A percentile compares a stretch with the other conserved stretches of the same genome.
Evolutionary conservation across 768 basidiomycete genomes (phyloP).

Genomic region (Pisolithus marmoratus): DNA sequence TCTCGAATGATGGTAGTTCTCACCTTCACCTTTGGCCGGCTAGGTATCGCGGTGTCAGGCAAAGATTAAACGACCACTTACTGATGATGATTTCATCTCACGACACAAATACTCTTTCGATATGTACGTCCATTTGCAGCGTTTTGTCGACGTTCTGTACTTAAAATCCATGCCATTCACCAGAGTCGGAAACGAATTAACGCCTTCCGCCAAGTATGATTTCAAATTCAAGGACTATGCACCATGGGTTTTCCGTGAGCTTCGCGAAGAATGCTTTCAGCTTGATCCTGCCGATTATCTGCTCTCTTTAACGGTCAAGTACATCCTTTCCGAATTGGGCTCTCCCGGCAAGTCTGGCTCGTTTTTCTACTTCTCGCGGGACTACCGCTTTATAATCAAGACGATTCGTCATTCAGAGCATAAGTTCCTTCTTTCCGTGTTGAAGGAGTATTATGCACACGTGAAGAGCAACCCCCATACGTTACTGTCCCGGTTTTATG

Average conservation of each 20-base stretch:
- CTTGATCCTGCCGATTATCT: constrained; percentile 98
- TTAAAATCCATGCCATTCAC: constrained; percentile 3
- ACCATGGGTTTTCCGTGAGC: constrained; percentile 93
- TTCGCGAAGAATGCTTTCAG: constrained; percentile 91
- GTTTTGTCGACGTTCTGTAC: neutral
- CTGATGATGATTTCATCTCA: constrained; percentile 81
- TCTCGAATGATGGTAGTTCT: neutral
- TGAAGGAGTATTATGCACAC: constrained; percentile 80
- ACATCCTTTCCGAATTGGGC: constrained; percentile 96
- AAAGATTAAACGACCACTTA: constrained; percentile 82
- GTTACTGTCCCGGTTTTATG: constrained; percentile 90
- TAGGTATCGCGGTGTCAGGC: constrained; percentile 96
- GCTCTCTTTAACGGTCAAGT: constrained; percentile 92
- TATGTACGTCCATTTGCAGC: constrained; percentile 52
- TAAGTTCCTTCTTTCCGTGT: constrained; percentile 83
- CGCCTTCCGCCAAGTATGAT: constrained; percentile 96
- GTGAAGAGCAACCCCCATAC: constrained; percentile 91
- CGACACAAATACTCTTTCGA: constrained; percentile 96
- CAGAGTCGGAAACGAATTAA: constrained; percentile 95
- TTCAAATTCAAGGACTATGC: constrained; percentile 99
- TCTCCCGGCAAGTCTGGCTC: constrained; percentile 98
- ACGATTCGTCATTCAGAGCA: constrained; percentile 94
- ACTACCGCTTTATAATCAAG: constrained; percentile 99
- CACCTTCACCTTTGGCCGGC: constrained; percentile 2
- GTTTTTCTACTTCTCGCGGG: constrained; percentile 98